Evolutionary conservation across 371 early-diverging fungal species (phyloP), one percentile per base, ranked within the genome.

Genomic region (Furculomyces boomerangus): DNA sequence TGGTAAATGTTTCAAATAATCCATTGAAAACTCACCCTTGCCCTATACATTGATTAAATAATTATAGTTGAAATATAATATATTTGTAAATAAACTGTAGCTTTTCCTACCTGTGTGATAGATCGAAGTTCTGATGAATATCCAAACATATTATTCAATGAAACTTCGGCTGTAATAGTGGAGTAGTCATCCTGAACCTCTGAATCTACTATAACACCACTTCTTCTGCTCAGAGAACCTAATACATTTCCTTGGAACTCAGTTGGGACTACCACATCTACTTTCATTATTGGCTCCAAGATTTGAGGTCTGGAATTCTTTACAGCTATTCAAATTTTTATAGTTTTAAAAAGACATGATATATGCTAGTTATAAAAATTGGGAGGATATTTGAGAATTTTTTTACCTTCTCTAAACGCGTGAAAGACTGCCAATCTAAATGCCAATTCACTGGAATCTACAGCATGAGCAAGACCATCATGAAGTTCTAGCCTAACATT

Each of bases 1-100:
- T 30, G 90, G 80, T 50, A 74, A 72, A 69, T 97, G 94, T 43
- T 77, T 71, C 73, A 84, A 80, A 76, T 94, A 94, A 73, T 91
- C 93, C 98, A 97, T 97, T 50, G 86, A 72, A 74, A 93, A 97
- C 74, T 95, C 95, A 49, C 98, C 98, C 79, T 95, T 97, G 59
- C 98, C 97, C 71, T 43, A 43, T 43, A 35, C 35, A 35, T n/a
- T n/a, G 35, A 35, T 35, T 16, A 35, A 35, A 35, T 35, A 35
- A 35, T 10, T 35, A 10, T 10, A 10, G 35, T 35, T 35, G 43
- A 20, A 43, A 43, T 3, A 43, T 35, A 10, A 35, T 35, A 10
- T 35, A 10, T 35, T 35, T 35, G 7, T 35, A 10, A 10, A 10
- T 35, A 18, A 43, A 22, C 5, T 43, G 22, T n/a, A 43, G 22